Base-by-base conservation (phyloP, 208 protist species). In the Leishmania braziliensis region DNA sequence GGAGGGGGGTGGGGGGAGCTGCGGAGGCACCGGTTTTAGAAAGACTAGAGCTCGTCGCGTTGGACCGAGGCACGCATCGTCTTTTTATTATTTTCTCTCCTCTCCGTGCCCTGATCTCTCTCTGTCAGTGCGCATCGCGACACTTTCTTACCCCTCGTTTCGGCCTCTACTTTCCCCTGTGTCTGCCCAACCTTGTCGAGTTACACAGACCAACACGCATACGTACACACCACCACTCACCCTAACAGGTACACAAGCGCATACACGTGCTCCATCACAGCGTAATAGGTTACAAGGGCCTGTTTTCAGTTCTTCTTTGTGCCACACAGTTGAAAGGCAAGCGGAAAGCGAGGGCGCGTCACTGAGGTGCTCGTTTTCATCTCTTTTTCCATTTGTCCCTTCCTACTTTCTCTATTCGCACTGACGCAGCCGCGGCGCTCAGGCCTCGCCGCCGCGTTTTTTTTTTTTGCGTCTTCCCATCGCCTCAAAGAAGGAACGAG, bases 201-300 rank as follows among this genome's bases (percentile, higher is more conserved):
- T 12, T 33, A 20, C 29, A 18, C 29, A 63, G 29, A 63, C 72
- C 60, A 16, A 36, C 72, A 56, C 26, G 33, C 53, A 73, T 14
- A 50, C 66, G 23, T 16, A 50, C 20, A 72, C 39, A 12, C 72
- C 39, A 46, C 46, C 43, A 74, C 48, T n/a, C n/a, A 74, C 71
- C 9, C 26, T 58, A 82, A 86, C 36, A 56, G 33, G 36, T 6
- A 54, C 72, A 36, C 62, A 70, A 18, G 63, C 60, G 53, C 60
- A 26, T 29, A 70, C 29, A 77, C 74, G 79, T 33, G 16, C 62
- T 50, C 58, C 29, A 26, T 29, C 18, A 48, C 54, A 66, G 71
- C 62, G 66, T 78, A 84, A 79, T 76, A 68, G 26, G 81, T 53
- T 26, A 79, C 3, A 33, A 10, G 23, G 9, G 3, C 39, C 75